These are phyloP conservation scores for Podila horticola DNA, from an alignment of 192 early-diverging fungal genomes.

Conservation along the genomic window DNA sequence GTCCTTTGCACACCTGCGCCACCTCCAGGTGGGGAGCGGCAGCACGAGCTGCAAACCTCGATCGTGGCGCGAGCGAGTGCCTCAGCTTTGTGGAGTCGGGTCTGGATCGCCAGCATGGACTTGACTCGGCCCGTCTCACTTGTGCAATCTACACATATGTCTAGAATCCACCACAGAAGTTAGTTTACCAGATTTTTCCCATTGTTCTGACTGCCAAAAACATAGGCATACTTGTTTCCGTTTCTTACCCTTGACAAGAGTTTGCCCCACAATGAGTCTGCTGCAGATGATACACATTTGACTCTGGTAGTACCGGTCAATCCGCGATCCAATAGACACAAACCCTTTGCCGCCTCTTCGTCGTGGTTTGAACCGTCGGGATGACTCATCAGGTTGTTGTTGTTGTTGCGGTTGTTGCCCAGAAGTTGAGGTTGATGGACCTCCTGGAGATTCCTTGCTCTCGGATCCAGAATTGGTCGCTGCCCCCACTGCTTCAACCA, in stretches of 20 bases:
- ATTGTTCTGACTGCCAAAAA: neutral
- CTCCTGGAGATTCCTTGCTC: too few relatives aligned
- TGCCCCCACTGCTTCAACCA: too few relatives aligned
- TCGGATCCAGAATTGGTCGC: too few relatives aligned
- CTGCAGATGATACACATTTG: conserved; percentile 71
- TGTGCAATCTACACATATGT: conserved; percentile 17
- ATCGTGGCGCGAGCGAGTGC: conserved; percentile 18
- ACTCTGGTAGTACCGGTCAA: conserved; percentile 79
- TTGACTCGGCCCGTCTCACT: conserved; percentile 11
- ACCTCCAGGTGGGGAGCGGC: conserved; percentile 11
- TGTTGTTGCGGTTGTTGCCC: neutral
- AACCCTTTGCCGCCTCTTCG: conserved; percentile 29
- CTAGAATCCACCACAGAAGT: neutral
- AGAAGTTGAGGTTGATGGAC: too few relatives aligned
- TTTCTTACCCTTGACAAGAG: neutral
- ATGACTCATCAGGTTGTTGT: neutral
- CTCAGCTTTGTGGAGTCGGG: conserved; percentile 28
- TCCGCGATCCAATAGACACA: conserved; percentile 51
- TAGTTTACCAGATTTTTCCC: neutral
- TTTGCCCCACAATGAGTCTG: conserved; percentile 46
- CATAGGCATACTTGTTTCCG: neutral
- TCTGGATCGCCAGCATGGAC: conserved; percentile 18
- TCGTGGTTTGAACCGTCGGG: conserved; percentile 25
- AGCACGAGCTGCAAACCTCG: conserved; percentile 44
- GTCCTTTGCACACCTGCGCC: conserved; percentile 11